A percentile compares a stretch with the other conserved stretches of the same genome.
Evolutionary conservation across 805 yeast genomes (phyloP).

Genomic region (Pichia membranifaciens): DNA sequence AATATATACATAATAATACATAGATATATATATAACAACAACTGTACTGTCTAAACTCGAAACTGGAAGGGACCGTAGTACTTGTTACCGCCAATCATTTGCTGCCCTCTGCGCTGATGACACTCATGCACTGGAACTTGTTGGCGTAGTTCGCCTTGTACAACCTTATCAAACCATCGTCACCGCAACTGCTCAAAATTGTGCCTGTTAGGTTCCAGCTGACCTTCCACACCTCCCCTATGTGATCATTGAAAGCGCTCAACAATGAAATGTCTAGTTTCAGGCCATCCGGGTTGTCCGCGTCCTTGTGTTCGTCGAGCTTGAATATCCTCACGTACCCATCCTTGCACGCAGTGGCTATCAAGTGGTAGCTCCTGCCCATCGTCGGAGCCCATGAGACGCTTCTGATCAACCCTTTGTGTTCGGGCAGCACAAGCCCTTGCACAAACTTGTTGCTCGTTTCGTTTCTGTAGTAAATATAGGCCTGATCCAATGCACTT

Average conservation of each 20-base stretch:
- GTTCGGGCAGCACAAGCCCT: slow-evolving; percentile 71
- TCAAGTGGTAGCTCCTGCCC: slow-evolving; percentile 80
- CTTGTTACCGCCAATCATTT: slow-evolving; percentile 1
- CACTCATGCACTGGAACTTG: slow-evolving; percentile 89
- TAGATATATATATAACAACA: too few relatives aligned
- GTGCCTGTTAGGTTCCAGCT: slow-evolving; percentile 95
- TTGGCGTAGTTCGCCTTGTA: slow-evolving; percentile 88
- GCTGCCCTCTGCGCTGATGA: slow-evolving; percentile 51
- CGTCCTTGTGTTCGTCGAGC: slow-evolving; percentile 40
- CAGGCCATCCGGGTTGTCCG: slow-evolving; percentile 14
- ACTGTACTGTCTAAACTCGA: too few relatives aligned
- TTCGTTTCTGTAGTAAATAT: slow-evolving; percentile 52
- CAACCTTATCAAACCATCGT: slow-evolving; percentile 84
- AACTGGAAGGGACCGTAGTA: too few relatives aligned
- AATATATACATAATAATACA: too few relatives aligned
- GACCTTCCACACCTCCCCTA: slow-evolving; percentile 82
- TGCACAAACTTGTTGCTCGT: slow-evolving; percentile 45
- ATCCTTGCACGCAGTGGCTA: slow-evolving; percentile 96
- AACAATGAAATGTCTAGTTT: slow-evolving; percentile 22
- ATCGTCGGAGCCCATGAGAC: slow-evolving; percentile 96
- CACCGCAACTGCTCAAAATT: slow-evolving; percentile 87
- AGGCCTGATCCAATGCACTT: slow-evolving; percentile 82
- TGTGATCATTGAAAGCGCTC: slow-evolving; percentile 29
- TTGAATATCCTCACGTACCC: slow-evolving; percentile 86
- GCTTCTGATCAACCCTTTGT: slow-evolving; percentile 77